Conservation (phyloP, 495 filamentous ascomycete genomes). For the Penicillium paradoxum region DNA sequence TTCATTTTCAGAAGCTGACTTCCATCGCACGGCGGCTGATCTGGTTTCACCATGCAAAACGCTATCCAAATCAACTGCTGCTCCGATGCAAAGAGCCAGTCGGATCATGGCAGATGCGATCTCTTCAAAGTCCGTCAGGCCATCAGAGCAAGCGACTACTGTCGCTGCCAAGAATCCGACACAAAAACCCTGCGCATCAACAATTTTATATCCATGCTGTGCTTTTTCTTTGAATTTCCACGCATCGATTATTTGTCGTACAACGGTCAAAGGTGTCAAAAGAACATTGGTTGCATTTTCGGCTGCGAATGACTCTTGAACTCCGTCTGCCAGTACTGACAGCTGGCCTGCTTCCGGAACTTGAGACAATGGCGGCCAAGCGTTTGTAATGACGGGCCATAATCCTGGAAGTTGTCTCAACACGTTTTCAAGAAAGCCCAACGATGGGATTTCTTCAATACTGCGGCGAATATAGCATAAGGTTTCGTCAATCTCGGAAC, state of each 20-base stretch:
- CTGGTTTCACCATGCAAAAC: not conserved
- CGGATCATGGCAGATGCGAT: not conserved
- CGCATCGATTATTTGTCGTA: not conserved
- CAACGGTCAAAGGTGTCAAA: not conserved
- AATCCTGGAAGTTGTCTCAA: not conserved
- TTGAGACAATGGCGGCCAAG: not conserved
- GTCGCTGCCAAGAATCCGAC: not conserved
- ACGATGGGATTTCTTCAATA: not conserved
- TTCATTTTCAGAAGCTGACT: not conserved
- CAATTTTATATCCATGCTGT: not conserved
- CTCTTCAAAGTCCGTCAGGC: not conserved
- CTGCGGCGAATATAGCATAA: not conserved
- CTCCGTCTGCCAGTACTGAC: not conserved
- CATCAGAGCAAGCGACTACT: not conserved
- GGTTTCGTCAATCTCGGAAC: not conserved
- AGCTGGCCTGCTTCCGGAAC: not conserved
- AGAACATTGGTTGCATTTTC: not conserved
- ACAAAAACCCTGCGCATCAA: not conserved
- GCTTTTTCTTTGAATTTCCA: not conserved
- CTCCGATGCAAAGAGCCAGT: not conserved
- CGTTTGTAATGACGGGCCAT: not conserved
- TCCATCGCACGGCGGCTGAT: not conserved
- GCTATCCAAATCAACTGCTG: not conserved
- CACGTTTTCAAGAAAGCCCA: not conserved
- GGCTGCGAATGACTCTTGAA: not conserved